Evolutionary conservation across 2,329 filamentous ascomycete species (phyloP).

Genomic region (Emmonsiellopsis sp.): DNA sequence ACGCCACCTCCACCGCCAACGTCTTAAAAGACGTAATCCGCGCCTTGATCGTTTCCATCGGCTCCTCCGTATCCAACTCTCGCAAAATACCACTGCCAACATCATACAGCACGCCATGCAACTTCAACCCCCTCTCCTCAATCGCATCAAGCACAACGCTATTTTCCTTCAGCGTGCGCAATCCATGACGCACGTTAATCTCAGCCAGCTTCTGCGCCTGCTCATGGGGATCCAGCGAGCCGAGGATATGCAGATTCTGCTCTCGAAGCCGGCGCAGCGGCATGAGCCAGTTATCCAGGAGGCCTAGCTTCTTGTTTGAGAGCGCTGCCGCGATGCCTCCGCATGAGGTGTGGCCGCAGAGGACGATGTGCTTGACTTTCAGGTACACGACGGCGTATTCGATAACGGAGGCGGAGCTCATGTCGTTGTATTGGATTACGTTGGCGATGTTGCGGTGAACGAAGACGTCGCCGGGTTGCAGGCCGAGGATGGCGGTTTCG

Average conservation of each 20-base stretch:
- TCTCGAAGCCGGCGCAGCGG: conserved; percentile 46
- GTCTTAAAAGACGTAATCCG: conserved; percentile 33
- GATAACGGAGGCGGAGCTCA: conserved; percentile 65
- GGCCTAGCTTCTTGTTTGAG: conserved; percentile 47
- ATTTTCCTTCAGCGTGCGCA: conserved; percentile 60
- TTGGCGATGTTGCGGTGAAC: conserved; percentile 89
- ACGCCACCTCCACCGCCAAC: not conserved
- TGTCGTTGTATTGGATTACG: conserved; percentile 63
- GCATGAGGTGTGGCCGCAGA: conserved; percentile 53
- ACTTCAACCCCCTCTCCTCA: conserved; percentile 56
- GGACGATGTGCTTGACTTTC: conserved; percentile 54
- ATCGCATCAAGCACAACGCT: conserved; percentile 61
- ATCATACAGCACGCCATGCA: conserved; percentile 74
- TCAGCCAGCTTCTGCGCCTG: conserved; percentile 58
- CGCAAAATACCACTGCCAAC: conserved; percentile 46
- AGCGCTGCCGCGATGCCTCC: conserved; percentile 49
- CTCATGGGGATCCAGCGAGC: conserved; percentile 37
- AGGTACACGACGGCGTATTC: conserved; percentile 68
- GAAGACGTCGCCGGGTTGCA: conserved; percentile 76
- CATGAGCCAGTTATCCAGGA: conserved; percentile 53
- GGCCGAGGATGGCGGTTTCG: conserved; percentile 69
- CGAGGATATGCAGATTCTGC: conserved; percentile 43
- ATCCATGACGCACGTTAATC: conserved; percentile 63
- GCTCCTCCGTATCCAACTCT: conserved; percentile 40
- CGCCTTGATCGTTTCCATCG: conserved; percentile 28